A percentile compares a stretch with the other conserved stretches of the same genome.
These are phyloP conservation scores for Boeremia lycopersici DNA, from an alignment of 2,329 filamentous ascomycete species.

Conservation along the genomic window DNA sequence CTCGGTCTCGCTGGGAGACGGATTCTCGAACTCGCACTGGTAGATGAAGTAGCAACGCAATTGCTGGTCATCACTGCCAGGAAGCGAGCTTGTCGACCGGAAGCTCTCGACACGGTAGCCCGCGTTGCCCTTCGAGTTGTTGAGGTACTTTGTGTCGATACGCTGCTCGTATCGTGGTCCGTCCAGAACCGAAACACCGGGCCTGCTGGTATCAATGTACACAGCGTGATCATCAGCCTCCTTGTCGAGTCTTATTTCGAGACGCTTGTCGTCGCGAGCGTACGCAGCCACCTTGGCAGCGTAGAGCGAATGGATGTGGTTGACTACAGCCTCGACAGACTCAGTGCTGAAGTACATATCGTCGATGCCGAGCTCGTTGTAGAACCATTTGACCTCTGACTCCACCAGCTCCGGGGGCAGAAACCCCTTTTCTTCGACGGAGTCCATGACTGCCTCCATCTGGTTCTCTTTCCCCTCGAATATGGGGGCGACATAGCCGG, in stretches of 20 bases:
- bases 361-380: constrained; percentile 95
- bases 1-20: constrained; percentile 75
- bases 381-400: constrained; percentile 92
- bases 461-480: constrained; percentile 93
- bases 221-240: constrained; percentile 94
- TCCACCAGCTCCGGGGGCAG: constrained; percentile 84
- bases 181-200: constrained; percentile 74
- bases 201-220: constrained; percentile 96
- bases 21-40: constrained; percentile 86
- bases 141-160: constrained; percentile 94
- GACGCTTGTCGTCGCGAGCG: constrained; percentile 87
- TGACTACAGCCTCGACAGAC: constrained; percentile 82
- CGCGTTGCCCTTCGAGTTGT: constrained; percentile 71
- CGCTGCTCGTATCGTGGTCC: constrained; percentile 94
- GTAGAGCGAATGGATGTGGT: constrained; percentile 94
- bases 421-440: constrained; percentile 80
- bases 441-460: constrained; percentile 82
- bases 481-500: constrained; percentile 92
- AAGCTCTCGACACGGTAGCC: constrained; percentile 97
- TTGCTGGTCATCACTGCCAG: constrained; percentile 76
- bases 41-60: constrained; percentile 99
- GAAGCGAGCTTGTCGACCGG: constrained; percentile 83
- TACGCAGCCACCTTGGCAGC: constrained; percentile 95
- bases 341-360: constrained; percentile 98
- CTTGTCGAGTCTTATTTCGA: constrained; percentile 95